Conservation (phyloP, 345 rosid genomes). For the Barbarea vulgaris region DNA sequence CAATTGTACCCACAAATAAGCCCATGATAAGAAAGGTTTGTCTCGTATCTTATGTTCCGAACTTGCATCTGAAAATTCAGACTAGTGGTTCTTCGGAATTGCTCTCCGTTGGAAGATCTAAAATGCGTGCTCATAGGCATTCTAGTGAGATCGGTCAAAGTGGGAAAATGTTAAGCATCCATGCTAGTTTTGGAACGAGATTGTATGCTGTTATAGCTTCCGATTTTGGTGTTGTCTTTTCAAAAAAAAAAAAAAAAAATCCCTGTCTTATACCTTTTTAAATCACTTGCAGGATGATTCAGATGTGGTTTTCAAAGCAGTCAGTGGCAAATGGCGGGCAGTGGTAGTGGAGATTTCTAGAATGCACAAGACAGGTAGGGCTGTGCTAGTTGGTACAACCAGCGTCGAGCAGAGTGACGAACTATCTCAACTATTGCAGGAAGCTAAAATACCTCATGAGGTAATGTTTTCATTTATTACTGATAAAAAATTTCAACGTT, state of each 20-base stretch:
- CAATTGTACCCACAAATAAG: constrained; percentile 96
- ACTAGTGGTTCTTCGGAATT: not conserved
- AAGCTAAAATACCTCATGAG: constrained; percentile 93
- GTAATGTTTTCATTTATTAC: constrained; percentile 42
- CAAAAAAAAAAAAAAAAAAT: too few relatives aligned
- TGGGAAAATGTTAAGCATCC: constrained; percentile 8
- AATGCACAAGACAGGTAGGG: constrained; percentile 90
- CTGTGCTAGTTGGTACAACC: constrained; percentile 97
- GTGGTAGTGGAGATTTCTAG: constrained; percentile 95
- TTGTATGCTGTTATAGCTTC: constrained; percentile 7
- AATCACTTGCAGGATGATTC: constrained; percentile 82
- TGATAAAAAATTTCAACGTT: not conserved
- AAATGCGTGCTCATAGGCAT: constrained; percentile 4
- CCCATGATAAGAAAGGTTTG: constrained; percentile 95
- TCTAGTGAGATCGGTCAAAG: constrained; percentile 4
- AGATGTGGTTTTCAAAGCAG: constrained; percentile 93
- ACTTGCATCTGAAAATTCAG: constrained; percentile 14
- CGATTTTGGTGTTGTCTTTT: constrained; percentile 18
- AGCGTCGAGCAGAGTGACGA: constrained; percentile 99
- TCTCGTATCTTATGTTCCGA: constrained; percentile 22
- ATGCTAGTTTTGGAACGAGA: constrained; percentile 11
- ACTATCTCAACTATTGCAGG: constrained; percentile 74
- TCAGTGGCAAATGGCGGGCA: constrained; percentile 90
- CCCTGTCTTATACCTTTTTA: constrained; percentile 18
- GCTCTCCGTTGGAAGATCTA: not conserved